These are phyloP conservation scores for Daldinia concentrica DNA, from an alignment of 495 filamentous ascomycete species.

Conservation along the genomic window DNA sequence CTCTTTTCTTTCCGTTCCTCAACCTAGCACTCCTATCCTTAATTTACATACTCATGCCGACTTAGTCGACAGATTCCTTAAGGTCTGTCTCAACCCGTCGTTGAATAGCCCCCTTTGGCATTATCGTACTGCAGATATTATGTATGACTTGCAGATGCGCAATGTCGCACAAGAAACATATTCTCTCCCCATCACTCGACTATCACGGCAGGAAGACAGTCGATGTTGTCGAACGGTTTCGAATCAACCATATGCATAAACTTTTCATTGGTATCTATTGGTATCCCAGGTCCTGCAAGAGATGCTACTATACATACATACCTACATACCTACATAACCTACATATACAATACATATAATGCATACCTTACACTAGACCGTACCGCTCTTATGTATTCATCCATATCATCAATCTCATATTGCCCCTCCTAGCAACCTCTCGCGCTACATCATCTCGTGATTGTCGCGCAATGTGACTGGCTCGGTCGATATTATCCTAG, in stretches of 20 bases:
- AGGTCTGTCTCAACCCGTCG: not conserved
- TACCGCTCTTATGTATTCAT: slow-evolving; percentile 16
- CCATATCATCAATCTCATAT: slow-evolving; percentile 31
- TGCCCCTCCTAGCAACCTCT: slow-evolving; percentile 21
- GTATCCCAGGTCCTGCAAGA: slow-evolving; percentile 1
- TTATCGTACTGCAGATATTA: slow-evolving; percentile 40
- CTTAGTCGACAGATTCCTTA: not conserved
- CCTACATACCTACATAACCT: too few species aligned
- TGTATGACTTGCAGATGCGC: slow-evolving; percentile 37
- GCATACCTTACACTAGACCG: not conserved
- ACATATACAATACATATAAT: not conserved
- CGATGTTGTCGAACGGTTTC: slow-evolving; percentile 24
- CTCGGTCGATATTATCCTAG: slow-evolving; percentile 41
- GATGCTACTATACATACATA: not conserved
- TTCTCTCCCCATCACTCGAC: slow-evolving; percentile 22
- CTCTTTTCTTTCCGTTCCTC: not conserved
- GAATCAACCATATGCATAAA: slow-evolving; percentile 22
- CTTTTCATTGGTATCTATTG: slow-evolving; percentile 3
- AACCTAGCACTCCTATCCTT: not conserved
- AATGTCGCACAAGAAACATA: slow-evolving; percentile 33
- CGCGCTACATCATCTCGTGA: slow-evolving; percentile 34
- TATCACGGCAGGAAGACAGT: slow-evolving; percentile 33
- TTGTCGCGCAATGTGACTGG: slow-evolving; percentile 43
- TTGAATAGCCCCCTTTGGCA: slow-evolving; percentile 3
- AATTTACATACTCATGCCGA: not conserved